A percentile compares a stretch with the other conserved stretches of the same genome.
Evolutionary conservation across 225 moss, liverwort and hornwort genomes (phyloP).

Genomic region (Polytrichum commune): DNA sequence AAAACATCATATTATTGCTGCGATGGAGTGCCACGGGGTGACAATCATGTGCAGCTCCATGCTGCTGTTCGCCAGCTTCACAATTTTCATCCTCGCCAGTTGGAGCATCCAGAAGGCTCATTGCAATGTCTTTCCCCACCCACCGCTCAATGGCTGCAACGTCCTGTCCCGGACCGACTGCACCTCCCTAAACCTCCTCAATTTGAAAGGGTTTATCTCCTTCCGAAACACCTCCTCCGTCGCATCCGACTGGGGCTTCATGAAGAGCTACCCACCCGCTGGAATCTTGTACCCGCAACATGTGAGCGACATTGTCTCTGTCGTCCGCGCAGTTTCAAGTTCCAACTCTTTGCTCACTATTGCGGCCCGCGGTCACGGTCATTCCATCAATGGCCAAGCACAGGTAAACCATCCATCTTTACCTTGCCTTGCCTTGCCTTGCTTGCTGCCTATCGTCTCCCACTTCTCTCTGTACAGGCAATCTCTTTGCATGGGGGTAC

Average conservation of each 20-base stretch:
- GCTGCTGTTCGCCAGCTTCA: neutral
- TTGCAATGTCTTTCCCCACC: neutral
- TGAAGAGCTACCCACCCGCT: conserved; percentile 16
- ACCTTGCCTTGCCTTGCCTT: no score
- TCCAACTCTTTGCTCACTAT: conserved; percentile 35
- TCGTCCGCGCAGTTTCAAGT: conserved; percentile 28
- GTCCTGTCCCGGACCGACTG: conserved; percentile 2
- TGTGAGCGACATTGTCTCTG: conserved; percentile 21
- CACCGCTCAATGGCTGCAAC: neutral
- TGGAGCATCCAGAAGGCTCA: neutral
- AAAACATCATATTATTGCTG: neutral
- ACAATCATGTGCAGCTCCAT: neutral
- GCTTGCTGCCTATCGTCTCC: neutral
- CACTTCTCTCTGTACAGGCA: neutral
- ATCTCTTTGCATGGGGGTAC: no score
- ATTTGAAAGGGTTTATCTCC: conserved; percentile 7
- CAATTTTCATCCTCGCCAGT: neutral
- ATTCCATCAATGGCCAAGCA: conserved; percentile 41
- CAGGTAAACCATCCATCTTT: conserved; percentile 21
- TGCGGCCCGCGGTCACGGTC: conserved; percentile 46
- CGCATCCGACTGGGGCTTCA: conserved; percentile 55
- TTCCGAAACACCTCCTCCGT: conserved; percentile 38
- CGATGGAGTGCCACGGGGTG: neutral
- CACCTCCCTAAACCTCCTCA: neutral
- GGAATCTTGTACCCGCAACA: conserved; percentile 30